Conservation (phyloP, 345 rosid genomes). For the Abelmoschus esculentus region DNA sequence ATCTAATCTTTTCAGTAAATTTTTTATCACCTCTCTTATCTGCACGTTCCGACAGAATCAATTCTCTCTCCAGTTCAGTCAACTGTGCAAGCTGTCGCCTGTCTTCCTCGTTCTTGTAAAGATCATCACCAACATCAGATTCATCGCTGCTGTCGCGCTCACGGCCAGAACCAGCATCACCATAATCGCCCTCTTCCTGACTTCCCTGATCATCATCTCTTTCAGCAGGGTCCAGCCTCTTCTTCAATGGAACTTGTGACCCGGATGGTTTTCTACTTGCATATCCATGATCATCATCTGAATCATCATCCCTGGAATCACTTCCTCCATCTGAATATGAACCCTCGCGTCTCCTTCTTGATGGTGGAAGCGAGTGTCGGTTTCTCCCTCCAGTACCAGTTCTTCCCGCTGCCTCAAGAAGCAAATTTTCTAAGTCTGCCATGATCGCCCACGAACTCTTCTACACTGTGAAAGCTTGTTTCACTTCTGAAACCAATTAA, state of each 20-base stretch:
- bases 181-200: slow-evolving; percentile 58
- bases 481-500: slow-evolving; percentile 2
- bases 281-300: slow-evolving; percentile 68
- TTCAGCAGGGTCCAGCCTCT: slow-evolving; percentile 71
- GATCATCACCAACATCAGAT: slow-evolving; percentile 86
- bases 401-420: slow-evolving; percentile 99
- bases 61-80: slow-evolving; percentile 87
- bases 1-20: slow-evolving; percentile 74
- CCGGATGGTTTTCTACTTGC: slow-evolving; percentile 78
- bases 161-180: slow-evolving; percentile 48
- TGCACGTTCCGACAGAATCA: slow-evolving; percentile 81
- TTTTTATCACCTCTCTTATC: slow-evolving; percentile 87
- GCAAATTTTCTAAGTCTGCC: slow-evolving; percentile 87
- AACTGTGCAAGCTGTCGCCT: slow-evolving; percentile 62
- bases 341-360: slow-evolving; percentile 68
- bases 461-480: background rate
- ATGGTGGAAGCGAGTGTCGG: slow-evolving; percentile 44
- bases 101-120: slow-evolving; percentile 83
- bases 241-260: slow-evolving; percentile 89
- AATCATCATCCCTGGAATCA: slow-evolving; percentile 83
- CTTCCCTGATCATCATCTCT: slow-evolving; percentile 75
- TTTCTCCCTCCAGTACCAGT: slow-evolving; percentile 49
- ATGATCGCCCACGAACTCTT: slow-evolving; percentile 16
- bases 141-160: slow-evolving; percentile 74
- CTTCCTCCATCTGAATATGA: slow-evolving; percentile 87